Base-by-base conservation (phyloP, 164 flowering plant genomes). In the Houttuynia cordata region DNA sequence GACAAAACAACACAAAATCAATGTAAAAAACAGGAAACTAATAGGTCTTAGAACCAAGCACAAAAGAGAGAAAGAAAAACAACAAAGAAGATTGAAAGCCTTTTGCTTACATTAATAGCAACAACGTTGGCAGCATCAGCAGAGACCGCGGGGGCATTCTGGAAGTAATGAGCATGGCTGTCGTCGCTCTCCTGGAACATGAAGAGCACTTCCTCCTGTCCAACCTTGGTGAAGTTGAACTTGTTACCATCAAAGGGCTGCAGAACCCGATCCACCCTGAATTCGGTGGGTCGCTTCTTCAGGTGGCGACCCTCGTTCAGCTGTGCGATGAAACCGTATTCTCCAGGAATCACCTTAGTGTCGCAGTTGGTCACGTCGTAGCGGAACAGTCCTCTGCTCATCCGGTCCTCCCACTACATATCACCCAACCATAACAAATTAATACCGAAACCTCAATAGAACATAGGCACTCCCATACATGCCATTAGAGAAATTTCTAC, bases 141-240 rank as follows among this genome's bases (percentile, higher is more conserved):
- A 23, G 58, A 61, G 58, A 39, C 60, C 15, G 74, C 61, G 20
- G 80, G 75, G 1, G 87, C 76, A 49, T 63, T 63, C 13, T 80
- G 76, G 61, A 64, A 59, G 73, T 70, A 87, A 12, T 70, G 73
- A 37, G 73, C 51, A 41, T 68, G 58, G 22, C 62, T 58, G 21
- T 72, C 79, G 30, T 74, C 69, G 60, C 80, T 78, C 49, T 71
- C 75, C 55, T 85, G 81, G 61, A 89, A 89, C 65, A 74, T 69
- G 70, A 89, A 87, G 51, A 87, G 83, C 52, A 83, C 83, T 67
- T 90, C 96, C 62, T 91, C 97, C 61, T 91, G 89, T 13, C 97
- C 97, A 68, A 88, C 83, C 67, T 91, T 88, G 51, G 88, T 86
- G 77, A 91, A 91, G 62, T 86, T 91, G 82, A 91, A 91, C 62